phyloP scores from a whole-genome alignment of 2,329 filamentous ascomycete species.

The Penicillium verrucosum region DNA sequence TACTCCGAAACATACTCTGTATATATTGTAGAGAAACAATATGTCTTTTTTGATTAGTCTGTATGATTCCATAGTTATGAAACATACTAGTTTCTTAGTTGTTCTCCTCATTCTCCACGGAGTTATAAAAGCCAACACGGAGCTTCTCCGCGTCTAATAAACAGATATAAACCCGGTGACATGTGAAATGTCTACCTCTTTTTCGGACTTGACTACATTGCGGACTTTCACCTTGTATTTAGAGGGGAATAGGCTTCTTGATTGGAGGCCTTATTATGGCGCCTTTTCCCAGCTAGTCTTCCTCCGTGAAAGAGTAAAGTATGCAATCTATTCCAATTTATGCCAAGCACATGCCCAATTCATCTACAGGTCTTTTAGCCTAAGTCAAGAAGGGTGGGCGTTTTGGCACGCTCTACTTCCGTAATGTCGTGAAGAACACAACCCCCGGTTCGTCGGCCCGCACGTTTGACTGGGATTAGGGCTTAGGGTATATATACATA shows the following conservation, averaged over 20 bases:
- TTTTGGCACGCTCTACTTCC: background rate
- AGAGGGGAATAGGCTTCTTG: background rate
- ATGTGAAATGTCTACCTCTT: background rate
- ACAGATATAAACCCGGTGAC: background rate
- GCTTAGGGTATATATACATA: background rate
- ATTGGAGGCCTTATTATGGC: constrained; percentile 6
- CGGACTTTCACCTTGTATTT: background rate
- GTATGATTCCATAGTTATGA: background rate
- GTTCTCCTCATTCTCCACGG: constrained; percentile 14
- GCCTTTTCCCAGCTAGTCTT: background rate
- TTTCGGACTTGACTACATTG: background rate
- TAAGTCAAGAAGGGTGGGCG: background rate
- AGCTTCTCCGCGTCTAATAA: constrained; percentile 5
- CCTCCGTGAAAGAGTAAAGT: too few relatives aligned
- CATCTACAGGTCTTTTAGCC: background rate
- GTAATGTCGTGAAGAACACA: background rate
- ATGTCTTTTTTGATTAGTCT: background rate
- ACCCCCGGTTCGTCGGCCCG: background rate
- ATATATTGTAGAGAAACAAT: background rate
- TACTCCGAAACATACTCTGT: background rate
- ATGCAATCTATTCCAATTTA: background rate
- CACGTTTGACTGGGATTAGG: background rate
- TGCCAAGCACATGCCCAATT: background rate
- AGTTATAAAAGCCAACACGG: constrained; percentile 12
- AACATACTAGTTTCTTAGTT: background rate